These are phyloP conservation scores for Pseudogymnoascus pannorum DNA, from an alignment of 2,329 filamentous ascomycete genomes.

Conservation along the genomic window DNA sequence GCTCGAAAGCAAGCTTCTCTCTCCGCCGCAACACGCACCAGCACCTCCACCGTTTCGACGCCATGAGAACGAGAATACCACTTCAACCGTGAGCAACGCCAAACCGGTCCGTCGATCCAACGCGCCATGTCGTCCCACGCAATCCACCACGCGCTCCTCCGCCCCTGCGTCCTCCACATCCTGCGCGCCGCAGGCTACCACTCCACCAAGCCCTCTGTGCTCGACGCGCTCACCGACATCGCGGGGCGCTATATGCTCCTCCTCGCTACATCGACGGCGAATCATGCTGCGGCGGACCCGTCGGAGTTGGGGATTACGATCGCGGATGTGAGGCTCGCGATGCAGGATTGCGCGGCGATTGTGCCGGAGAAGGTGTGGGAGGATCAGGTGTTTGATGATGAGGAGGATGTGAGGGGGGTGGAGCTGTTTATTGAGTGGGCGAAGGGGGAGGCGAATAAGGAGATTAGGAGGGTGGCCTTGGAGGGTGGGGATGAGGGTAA, in stretches of 20 bases:
- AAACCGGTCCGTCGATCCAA: not conserved
- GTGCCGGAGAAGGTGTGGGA: slow-evolving; percentile 57
- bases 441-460: slow-evolving; percentile 61
- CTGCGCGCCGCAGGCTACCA: slow-evolving; percentile 89
- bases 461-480: slow-evolving; percentile 74
- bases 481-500: slow-evolving; percentile 58
- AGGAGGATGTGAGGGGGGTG: slow-evolving; percentile 73
- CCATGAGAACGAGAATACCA: not conserved
- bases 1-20: not conserved
- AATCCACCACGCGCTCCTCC: slow-evolving; percentile 69
- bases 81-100: not conserved
- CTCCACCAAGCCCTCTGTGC: slow-evolving; percentile 67
- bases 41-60: not conserved
- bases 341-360: slow-evolving; percentile 73
- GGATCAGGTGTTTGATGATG: slow-evolving; percentile 57
- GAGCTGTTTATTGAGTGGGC: slow-evolving; percentile 77
- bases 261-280: slow-evolving; percentile 64
- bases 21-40: not conserved
- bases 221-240: slow-evolving; percentile 84
- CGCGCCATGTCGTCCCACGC: not conserved
- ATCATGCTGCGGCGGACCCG: slow-evolving; percentile 48
- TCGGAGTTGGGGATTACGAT: slow-evolving; percentile 45
- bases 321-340: slow-evolving; percentile 75
- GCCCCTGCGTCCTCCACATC: slow-evolving; percentile 82
- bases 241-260: slow-evolving; percentile 72